Evolutionary conservation across 2,329 filamentous ascomycete genomes (phyloP), one percentile per base, ranked within the genome.

Genomic region (Rutstroemia sydowiana): DNA sequence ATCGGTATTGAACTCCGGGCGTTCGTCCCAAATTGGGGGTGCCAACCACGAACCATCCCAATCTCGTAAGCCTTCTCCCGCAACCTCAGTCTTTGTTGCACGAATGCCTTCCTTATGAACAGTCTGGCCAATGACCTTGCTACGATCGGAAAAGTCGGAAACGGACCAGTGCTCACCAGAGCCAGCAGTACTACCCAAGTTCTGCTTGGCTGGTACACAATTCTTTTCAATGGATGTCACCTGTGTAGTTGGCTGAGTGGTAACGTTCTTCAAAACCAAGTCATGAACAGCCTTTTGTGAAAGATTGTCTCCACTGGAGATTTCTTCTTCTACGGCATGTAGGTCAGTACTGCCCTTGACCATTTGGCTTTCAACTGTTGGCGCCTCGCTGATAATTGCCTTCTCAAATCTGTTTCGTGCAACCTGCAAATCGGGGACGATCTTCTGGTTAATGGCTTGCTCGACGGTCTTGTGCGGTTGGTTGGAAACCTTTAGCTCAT

Each of bases 11-110:
- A 62, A 64, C 5, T 3, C 23, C 13, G 44, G 37, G 28, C 63
- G 55, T 39, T 60, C 61, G 23, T 54, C 45, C 45, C 63, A 62
- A 58, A 62, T 64, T 30, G 62, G 57, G 39, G 61, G 58, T 36
- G 59, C 58, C 37, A 50, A 30, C 56, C 58, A 59, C 4, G 31
- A 48, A 7, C 55, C 56, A 49, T 63, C 58, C 58, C 57, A 65
- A 45, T 64, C 61, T 21, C 54, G 23, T 18, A 63, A 45, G 20
- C 56, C 5, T 23, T 39, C 36, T 39, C 16, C 45, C 14, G 56
- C 41, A 41, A 58, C 51, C 21, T 46, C 44, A 11, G 61, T 61
- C 51, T 59, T 57, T 16, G 23, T 56, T 16, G 55, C 57, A 16
- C 62, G 56, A 28, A 64, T 48, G 23, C 46, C 51, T 34, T 53